Base-by-base conservation (phyloP, 345 rosid species). In the Isatis tinctoria region DNA sequence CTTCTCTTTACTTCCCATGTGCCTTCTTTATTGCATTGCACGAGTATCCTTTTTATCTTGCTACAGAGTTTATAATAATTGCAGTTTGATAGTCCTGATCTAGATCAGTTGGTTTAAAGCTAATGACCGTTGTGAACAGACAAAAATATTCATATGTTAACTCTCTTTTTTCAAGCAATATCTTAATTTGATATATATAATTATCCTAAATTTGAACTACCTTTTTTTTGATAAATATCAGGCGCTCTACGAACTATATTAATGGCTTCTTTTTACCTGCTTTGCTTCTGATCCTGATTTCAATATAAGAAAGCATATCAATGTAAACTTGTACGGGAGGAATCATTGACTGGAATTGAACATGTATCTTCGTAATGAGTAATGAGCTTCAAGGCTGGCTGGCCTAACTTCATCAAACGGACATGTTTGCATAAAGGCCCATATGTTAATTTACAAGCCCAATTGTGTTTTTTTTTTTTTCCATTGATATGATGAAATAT, bases 1-100 rank as follows among this genome's bases (percentile, higher is more conserved):
- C 64, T 72, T 64, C 67, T 69, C 79, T 69, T 28, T 24, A 63
- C 61, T 59, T 72, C 73, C 80, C 80, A 77, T 77, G 80, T 77
- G 77, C 64, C 43, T 56, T 59, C 66, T 71, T 71, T 71, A 65
- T 77, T 77, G 76, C 80, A 17, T 61, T 61, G 58, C 17, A 37
- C 27, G 8, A 44, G 24, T 63, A 14, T n/a, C 61, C 60, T 41
- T 45, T 45, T 56, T 32, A 35, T 45, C 58, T 47, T 57, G 59
- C 52, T 47, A 13, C 73, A 67, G 6, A 48, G 49, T 48, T 37
- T 20, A n/a, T 11, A 48, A 65, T 45, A 14, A 28, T 74, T 39
- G 16, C 60, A 20, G 0, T 26, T 11, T 57, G 60, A 11, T 44
- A 33, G 65, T 36, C 33, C 32, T 66, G 60, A 58, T 27, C 60